Percentiles rank a stretch among this genome's conserved stretches.
phyloP scores from a whole-genome alignment of 306 rosid species.

The Trichosanthes cucumerina region DNA sequence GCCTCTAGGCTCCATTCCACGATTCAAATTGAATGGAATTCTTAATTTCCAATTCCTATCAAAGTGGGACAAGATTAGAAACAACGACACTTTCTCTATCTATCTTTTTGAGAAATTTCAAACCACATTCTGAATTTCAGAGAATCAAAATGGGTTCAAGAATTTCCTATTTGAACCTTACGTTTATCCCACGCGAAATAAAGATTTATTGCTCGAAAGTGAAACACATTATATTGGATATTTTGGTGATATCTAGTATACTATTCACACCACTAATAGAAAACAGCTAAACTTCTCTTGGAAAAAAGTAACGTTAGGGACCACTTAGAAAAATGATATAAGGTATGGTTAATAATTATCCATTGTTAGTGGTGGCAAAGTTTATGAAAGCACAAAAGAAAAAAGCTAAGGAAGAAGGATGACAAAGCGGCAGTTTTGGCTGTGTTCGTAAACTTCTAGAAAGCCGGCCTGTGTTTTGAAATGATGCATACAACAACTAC shows the following conservation, averaged over 20 bases:
- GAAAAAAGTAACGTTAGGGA: not conserved
- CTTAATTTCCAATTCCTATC: too few relatives aligned
- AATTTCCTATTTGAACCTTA: not conserved
- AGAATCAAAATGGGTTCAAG: not conserved
- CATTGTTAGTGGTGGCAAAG: not conserved
- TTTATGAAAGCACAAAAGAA: not conserved
- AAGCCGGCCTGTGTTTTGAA: not conserved
- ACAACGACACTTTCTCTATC: too few relatives aligned
- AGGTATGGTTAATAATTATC: not conserved
- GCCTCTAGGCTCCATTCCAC: too few relatives aligned
- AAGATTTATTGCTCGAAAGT: not conserved
- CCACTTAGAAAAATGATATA: not conserved
- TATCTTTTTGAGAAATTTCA: not conserved
- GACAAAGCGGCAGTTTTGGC: not conserved
- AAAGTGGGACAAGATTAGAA: too few relatives aligned
- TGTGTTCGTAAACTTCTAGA: not conserved
- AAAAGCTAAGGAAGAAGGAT: not conserved
- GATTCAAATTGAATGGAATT: too few relatives aligned
- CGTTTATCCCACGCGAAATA: not conserved
- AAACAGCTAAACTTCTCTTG: not conserved
- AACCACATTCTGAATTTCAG: not conserved
- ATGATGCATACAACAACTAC: not conserved
- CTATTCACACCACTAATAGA: not conserved
- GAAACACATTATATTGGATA: not conserved
- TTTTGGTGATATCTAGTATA: not conserved